These are phyloP conservation scores for Candida odintsovae DNA, from an alignment of 805 yeast species.

Conservation along the genomic window DNA sequence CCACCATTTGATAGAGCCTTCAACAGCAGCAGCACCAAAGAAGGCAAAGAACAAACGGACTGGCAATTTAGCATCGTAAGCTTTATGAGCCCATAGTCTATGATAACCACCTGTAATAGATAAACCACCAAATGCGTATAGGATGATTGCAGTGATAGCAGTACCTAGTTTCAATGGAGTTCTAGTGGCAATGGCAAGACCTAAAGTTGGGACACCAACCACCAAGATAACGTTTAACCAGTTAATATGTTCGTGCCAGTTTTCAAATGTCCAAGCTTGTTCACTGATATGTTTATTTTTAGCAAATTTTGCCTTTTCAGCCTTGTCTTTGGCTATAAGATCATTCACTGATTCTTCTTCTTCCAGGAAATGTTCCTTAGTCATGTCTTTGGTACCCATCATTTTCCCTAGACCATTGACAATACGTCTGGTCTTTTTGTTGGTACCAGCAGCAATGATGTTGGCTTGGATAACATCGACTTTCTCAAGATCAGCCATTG, in stretches of 20 bases:
- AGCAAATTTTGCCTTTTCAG: slow-evolving; percentile 34
- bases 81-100: slow-evolving; percentile 71
- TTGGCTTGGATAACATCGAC: slow-evolving; percentile 68
- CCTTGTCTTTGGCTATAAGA: slow-evolving; percentile 39
- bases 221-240: slow-evolving; percentile 73
- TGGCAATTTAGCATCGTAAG: slow-evolving; percentile 59
- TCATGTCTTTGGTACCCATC: slow-evolving; percentile 78
- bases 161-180: slow-evolving; percentile 39
- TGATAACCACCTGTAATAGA: slow-evolving; percentile 86
- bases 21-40: slow-evolving; percentile 79
- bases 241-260: slow-evolving; percentile 72
- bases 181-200: slow-evolving; percentile 37
- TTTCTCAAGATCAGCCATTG: slow-evolving; percentile 15
- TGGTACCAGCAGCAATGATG: slow-evolving; percentile 77
- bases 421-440: slow-evolving; percentile 61
- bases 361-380: slow-evolving; percentile 60
- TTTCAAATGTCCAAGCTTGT: slow-evolving; percentile 66
- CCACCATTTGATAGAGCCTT: slow-evolving; percentile 90
- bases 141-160: slow-evolving; percentile 30
- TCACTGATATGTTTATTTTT: slow-evolving; percentile 58
- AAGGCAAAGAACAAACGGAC: slow-evolving; percentile 61
- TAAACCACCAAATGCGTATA: slow-evolving; percentile 58
- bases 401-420: slow-evolving; percentile 76
- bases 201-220: slow-evolving; percentile 51
- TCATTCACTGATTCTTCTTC: slow-evolving; percentile 43